Percentiles rank a stretch among this genome's conserved stretches.
Conservation (phyloP, 495 filamentous ascomycete species). For the Aspergillus carlsbadensis region DNA sequence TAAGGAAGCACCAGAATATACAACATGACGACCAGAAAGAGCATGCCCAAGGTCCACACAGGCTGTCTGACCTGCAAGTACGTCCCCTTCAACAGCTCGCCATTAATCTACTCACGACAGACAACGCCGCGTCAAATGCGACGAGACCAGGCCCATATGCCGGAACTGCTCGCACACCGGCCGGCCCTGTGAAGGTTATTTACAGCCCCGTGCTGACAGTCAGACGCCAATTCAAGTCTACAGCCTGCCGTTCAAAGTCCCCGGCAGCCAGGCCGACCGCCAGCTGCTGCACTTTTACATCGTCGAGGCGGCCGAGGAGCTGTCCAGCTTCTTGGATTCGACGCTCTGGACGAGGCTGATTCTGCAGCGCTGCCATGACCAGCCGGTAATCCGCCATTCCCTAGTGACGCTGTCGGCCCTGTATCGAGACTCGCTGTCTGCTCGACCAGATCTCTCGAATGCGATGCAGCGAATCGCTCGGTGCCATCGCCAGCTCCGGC, state of each 20-base stretch:
- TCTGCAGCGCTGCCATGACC: constrained; percentile 33
- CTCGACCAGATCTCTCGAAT: no score
- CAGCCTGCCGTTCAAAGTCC: constrained; percentile 36
- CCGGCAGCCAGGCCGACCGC: constrained; percentile 33
- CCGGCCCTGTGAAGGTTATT: constrained; percentile 40
- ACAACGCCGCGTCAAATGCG: constrained; percentile 45
- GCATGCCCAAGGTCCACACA: constrained; percentile 26
- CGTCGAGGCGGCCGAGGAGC: constrained; percentile 24
- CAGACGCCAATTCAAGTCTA: constrained; percentile 14
- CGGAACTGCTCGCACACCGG: constrained; percentile 33
- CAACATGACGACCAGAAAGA: constrained; percentile 15
- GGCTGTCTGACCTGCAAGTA: constrained; percentile 31
- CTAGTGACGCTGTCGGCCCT: constrained; percentile 36
- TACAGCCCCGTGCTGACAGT: no score
- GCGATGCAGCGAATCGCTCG: constrained; percentile 19
- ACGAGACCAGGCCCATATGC: constrained; percentile 40
- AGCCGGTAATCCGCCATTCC: constrained; percentile 41
- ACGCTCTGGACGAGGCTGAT: constrained; percentile 42
- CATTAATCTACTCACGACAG: constrained; percentile 15
- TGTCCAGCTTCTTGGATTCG: constrained; percentile 40
- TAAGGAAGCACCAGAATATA: no score
- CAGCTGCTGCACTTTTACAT: constrained; percentile 40
- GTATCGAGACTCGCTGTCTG: no score
- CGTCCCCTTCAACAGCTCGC: neutral
- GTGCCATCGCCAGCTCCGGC: constrained; percentile 23